Conservation (phyloP, 352 stramenopile species). For the Phytophthora pseudosyringae region DNA sequence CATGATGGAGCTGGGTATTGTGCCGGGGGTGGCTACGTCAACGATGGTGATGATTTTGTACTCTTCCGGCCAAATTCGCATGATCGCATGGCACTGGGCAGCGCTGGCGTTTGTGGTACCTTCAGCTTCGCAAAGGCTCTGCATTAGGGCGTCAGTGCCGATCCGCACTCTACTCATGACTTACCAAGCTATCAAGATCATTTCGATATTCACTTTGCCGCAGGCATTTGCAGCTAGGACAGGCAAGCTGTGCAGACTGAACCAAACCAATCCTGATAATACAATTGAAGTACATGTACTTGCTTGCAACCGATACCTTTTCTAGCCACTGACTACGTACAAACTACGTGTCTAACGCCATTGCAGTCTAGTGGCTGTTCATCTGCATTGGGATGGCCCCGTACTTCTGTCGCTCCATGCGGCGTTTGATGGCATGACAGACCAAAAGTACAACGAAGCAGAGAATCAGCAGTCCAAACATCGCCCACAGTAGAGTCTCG, state of each 20-base stretch:
- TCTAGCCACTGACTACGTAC: background rate
- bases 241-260: background rate
- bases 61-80: constrained; percentile 63
- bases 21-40: constrained; percentile 49
- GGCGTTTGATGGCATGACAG: constrained; percentile 29
- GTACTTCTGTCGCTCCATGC: constrained; percentile 28
- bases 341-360: background rate
- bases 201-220: constrained; percentile 42
- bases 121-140: constrained; percentile 55
- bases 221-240: constrained; percentile 45
- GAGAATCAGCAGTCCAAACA: constrained; percentile 51
- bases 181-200: constrained; percentile 53
- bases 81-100: constrained; percentile 66
- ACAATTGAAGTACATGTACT: constrained; percentile 2
- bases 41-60: constrained; percentile 62
- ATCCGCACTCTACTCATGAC: constrained; percentile 51
- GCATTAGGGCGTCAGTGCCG: constrained; percentile 46
- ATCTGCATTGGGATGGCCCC: constrained; percentile 32
- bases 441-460: constrained; percentile 49
- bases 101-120: constrained; percentile 54
- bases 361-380: constrained; percentile 20
- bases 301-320: background rate
- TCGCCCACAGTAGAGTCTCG: constrained; percentile 38
- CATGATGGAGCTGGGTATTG: constrained; percentile 43
- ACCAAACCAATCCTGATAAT: background rate